phyloP scores from a whole-genome alignment of 2,329 filamentous ascomycete species.

The Penicillium sp. region DNA sequence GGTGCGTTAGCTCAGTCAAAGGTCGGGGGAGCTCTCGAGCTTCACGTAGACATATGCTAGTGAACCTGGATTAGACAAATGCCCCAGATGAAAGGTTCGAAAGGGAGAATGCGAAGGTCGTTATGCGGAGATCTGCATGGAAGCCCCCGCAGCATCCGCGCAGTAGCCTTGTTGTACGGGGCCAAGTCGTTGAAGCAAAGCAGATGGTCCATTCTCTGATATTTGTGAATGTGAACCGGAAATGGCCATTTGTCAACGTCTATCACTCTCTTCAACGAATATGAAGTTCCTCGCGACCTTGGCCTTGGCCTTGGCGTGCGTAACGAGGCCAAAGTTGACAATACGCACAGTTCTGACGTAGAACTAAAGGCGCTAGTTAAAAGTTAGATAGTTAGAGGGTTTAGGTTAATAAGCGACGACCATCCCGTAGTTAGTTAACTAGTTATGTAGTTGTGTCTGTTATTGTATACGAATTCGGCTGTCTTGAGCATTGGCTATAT shows the following conservation, averaged over 20 bases:
- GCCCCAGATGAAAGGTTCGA: background rate
- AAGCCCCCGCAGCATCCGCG: conserved; percentile 5
- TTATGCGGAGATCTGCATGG: conserved; percentile 8
- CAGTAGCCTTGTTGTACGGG: conserved; percentile 1
- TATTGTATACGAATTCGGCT: no score
- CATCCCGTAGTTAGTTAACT: no score
- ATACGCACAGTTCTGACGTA: no score
- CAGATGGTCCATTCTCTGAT: background rate
- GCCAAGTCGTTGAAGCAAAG: background rate
- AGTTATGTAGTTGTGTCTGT: no score
- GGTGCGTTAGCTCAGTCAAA: background rate
- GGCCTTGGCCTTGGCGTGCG: conserved; percentile 1
- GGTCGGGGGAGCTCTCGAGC: background rate
- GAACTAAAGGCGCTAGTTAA: no score
- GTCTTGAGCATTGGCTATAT: no score
- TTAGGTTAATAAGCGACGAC: no score
- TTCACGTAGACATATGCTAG: background rate
- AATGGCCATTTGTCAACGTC: background rate
- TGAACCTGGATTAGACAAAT: background rate
- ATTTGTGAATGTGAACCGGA: background rate
- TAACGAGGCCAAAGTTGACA: conserved; percentile 5
- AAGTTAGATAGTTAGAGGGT: no score
- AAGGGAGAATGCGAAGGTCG: conserved; percentile 1
- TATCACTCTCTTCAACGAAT: background rate
- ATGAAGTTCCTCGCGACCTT: background rate